Conservation (phyloP, 257 asterid species). For the Verbena officinalis region DNA sequence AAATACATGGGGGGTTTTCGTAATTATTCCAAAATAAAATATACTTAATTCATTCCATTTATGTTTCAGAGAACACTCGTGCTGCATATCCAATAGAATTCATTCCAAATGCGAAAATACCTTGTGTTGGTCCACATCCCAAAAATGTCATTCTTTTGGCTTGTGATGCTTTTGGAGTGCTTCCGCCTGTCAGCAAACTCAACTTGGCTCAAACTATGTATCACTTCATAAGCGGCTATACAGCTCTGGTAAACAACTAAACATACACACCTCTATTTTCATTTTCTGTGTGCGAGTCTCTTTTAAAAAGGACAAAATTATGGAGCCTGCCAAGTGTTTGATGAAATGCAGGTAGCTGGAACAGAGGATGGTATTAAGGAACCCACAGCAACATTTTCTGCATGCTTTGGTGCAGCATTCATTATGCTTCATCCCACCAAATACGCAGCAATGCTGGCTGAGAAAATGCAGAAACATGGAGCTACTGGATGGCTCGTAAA, state of each 20-base stretch:
- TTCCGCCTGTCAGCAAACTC: slow-evolving; percentile 94
- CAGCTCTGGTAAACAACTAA: slow-evolving; percentile 73
- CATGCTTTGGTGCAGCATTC: slow-evolving; percentile 97
- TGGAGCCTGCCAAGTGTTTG: neutral
- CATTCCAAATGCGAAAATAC: slow-evolving; percentile 88
- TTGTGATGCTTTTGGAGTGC: slow-evolving; percentile 96
- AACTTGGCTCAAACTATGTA: slow-evolving; percentile 88
- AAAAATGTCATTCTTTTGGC: slow-evolving; percentile 86
- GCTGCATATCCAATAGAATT: slow-evolving; percentile 95
- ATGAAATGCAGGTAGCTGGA: slow-evolving; percentile 76
- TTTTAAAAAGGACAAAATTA: neutral
- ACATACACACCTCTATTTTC: neutral
- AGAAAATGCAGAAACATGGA: slow-evolving; percentile 83
- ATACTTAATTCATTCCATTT: neutral
- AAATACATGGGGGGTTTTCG: too few species aligned
- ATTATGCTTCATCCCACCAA: slow-evolving; percentile 92
- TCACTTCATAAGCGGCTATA: slow-evolving; percentile 95
- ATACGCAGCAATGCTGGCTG: slow-evolving; percentile 90
- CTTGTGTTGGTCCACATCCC: slow-evolving; percentile 96
- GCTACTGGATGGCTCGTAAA: slow-evolving; percentile 95
- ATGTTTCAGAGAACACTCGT: slow-evolving; percentile 75
- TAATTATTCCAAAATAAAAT: too few species aligned
- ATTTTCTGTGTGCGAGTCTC: neutral
- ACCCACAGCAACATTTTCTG: slow-evolving; percentile 92
- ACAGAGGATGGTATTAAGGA: slow-evolving; percentile 95